phyloP scores from a whole-genome alignment of 495 filamentous ascomycete species.

The Penicillium waksmanii region DNA sequence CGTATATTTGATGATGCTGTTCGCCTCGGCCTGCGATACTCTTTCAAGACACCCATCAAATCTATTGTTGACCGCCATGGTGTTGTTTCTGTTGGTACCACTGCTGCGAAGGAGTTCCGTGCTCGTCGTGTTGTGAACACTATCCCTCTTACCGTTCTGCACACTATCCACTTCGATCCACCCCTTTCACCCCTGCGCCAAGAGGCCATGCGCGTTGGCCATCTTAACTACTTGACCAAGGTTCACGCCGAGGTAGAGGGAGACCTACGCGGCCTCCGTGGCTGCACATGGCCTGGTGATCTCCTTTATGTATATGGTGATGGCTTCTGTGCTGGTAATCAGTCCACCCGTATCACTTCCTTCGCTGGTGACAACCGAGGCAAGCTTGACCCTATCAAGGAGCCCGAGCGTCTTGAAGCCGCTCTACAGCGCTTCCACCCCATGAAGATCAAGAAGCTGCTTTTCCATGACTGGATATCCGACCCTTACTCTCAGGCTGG shows the following conservation, averaged over 20 bases:
- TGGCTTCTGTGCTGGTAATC: constrained; percentile 7
- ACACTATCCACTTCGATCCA: constrained; percentile 25
- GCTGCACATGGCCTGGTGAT: background rate
- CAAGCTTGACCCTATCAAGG: constrained; percentile 1
- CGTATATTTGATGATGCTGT: constrained; percentile 25
- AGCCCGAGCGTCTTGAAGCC: constrained; percentile 1
- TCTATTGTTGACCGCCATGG: constrained; percentile 16
- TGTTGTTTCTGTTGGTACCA: constrained; percentile 2
- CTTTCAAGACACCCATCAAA: constrained; percentile 23
- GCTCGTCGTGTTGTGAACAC: constrained; percentile 26
- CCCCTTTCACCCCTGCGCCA: constrained; percentile 22
- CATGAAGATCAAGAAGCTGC: constrained; percentile 21
- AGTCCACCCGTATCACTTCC: constrained; percentile 2
- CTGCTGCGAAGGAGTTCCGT: constrained; percentile 6
- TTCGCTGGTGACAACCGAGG: constrained; percentile 5
- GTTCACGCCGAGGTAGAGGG: constrained; percentile 27
- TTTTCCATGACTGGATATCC: constrained; percentile 37
- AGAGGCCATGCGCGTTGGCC: constrained; percentile 23
- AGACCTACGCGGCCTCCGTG: constrained; percentile 8
- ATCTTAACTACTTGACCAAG: constrained; percentile 29
- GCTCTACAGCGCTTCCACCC: constrained; percentile 26
- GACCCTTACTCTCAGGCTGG: constrained; percentile 32
- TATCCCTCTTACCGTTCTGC: constrained; percentile 29
- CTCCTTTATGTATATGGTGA: constrained; percentile 2
- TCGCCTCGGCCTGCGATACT: constrained; percentile 18